A percentile compares a stretch with the other conserved stretches of the same genome.
Conservation (phyloP, 768 basidiomycete species). For the Hygrocybe punicea region DNA sequence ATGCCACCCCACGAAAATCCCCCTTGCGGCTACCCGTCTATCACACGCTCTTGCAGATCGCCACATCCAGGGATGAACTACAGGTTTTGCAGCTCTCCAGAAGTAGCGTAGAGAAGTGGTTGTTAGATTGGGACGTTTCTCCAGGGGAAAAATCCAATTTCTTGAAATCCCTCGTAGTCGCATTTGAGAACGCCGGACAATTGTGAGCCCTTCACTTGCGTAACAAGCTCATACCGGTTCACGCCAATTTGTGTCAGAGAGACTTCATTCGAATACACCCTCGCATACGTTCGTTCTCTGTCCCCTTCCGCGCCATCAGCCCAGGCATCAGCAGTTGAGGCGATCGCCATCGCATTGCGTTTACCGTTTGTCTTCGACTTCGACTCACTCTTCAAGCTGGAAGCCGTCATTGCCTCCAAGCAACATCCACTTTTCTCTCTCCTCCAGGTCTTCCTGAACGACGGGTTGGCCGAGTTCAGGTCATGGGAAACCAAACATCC, state of each 20-base stretch:
- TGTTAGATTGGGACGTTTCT: conserved; percentile 70
- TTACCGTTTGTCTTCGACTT: conserved; percentile 73
- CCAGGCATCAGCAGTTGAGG: conserved; percentile 52
- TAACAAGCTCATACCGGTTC: conserved; percentile 2
- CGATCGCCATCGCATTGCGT: conserved; percentile 62
- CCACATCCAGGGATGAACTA: conserved; percentile 58
- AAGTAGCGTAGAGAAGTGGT: conserved; percentile 68
- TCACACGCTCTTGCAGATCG: conserved; percentile 55
- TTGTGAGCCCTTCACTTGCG: conserved; percentile 44
- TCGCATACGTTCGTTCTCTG: conserved; percentile 60
- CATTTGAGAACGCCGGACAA: conserved; percentile 55
- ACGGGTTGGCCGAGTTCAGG: conserved; percentile 58
- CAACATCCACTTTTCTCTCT: conserved; percentile 70
- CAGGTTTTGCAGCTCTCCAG: conserved; percentile 57
- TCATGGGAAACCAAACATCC: conserved; percentile 56
- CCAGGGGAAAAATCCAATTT: conserved; percentile 62
- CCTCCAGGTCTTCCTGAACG: conserved; percentile 69
- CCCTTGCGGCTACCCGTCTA: conserved; percentile 62
- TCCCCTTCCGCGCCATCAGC: conserved; percentile 51
- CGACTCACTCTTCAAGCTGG: conserved; percentile 73
- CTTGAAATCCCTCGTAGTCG: conserved; percentile 59
- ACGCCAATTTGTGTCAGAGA: conserved; percentile 38
- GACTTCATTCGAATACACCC: conserved; percentile 60
- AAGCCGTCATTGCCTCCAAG: conserved; percentile 62
- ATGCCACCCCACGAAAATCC: conserved; percentile 65